Conservation (phyloP, 2,329 filamentous ascomycete genomes). For the Ceratocystis cubensis region DNA sequence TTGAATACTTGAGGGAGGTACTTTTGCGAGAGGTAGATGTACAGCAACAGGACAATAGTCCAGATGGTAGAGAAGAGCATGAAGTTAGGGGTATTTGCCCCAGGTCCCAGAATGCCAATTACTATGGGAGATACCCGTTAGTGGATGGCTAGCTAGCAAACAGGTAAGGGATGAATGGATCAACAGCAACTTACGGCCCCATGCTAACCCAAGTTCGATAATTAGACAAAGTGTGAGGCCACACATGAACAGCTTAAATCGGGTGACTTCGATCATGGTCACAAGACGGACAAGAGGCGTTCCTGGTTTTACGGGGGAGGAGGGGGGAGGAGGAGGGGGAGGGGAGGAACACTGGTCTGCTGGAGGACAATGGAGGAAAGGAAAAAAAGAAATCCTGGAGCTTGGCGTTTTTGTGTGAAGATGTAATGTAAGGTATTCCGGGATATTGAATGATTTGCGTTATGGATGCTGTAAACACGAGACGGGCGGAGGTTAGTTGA, state of each 20-base stretch:
- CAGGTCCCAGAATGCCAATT: slow-evolving; percentile 29
- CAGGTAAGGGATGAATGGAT: too few species aligned
- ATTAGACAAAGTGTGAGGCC: slow-evolving; percentile 28
- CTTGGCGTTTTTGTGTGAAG: neutral
- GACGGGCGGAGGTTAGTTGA: neutral
- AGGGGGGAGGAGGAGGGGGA: too few species aligned
- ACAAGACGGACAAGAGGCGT: neutral
- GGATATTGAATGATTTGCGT: neutral
- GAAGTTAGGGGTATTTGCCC: slow-evolving; percentile 50
- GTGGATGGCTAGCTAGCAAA: neutral
- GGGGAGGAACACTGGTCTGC: too few species aligned
- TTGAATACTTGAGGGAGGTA: slow-evolving; percentile 50
- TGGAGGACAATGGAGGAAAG: too few species aligned
- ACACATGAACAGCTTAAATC: slow-evolving; percentile 14
- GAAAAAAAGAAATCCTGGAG: neutral
- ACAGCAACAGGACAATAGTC: slow-evolving; percentile 54
- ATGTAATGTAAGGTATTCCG: neutral
- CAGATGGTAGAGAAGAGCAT: slow-evolving; percentile 68
- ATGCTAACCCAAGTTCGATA: slow-evolving; percentile 62
- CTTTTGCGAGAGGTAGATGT: slow-evolving; percentile 55
- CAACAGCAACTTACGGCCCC: slow-evolving; percentile 46
- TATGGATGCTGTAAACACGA: neutral
- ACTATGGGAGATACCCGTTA: slow-evolving; percentile 33
- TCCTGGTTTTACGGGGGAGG: neutral
- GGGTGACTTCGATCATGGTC: slow-evolving; percentile 13